These are phyloP conservation scores for Apodospora peruviana DNA, from an alignment of 495 filamentous ascomycete species.

Conservation along the genomic window DNA sequence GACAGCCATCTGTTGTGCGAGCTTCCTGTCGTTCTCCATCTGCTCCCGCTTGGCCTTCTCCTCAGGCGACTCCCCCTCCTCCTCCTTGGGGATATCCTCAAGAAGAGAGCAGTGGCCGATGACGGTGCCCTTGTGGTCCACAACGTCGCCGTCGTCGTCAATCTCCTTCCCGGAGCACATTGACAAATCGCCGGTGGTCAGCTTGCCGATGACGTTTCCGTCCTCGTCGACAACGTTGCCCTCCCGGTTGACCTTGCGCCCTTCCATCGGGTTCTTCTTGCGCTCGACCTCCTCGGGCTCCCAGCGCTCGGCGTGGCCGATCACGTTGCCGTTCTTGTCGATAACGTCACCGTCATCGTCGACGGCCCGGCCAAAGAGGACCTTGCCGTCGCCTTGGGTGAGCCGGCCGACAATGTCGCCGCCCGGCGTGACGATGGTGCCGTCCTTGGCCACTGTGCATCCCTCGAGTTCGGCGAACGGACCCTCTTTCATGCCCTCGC, in stretches of 20 bases:
- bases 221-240: slow-evolving; percentile 78
- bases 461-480: slow-evolving; percentile 74
- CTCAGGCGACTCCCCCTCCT: slow-evolving; percentile 39
- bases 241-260: slow-evolving; percentile 72
- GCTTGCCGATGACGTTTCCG: slow-evolving; percentile 72
- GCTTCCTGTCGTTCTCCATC: slow-evolving; percentile 61
- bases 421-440: slow-evolving; percentile 55
- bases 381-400: slow-evolving; percentile 63
- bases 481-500: slow-evolving; percentile 64
- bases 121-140: slow-evolving; percentile 75
- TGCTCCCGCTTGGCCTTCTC: slow-evolving; percentile 50
- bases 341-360: slow-evolving; percentile 80
- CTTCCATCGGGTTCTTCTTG: slow-evolving; percentile 55
- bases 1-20: slow-evolving; percentile 69
- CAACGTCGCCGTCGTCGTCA: slow-evolving; percentile 79
- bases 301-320: slow-evolving; percentile 80
- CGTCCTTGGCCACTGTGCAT: slow-evolving; percentile 68
- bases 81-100: slow-evolving; percentile 60
- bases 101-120: slow-evolving; percentile 77
- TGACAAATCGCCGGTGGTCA: slow-evolving; percentile 67
- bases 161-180: slow-evolving; percentile 72
- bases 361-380: slow-evolving; percentile 66
- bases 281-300: slow-evolving; percentile 69
- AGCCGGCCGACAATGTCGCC: slow-evolving; percentile 71
- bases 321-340: slow-evolving; percentile 75